Evolutionary conservation across 1,284 basidiomycete species (phyloP).

Genomic region (Malassezia vespertilionis): DNA sequence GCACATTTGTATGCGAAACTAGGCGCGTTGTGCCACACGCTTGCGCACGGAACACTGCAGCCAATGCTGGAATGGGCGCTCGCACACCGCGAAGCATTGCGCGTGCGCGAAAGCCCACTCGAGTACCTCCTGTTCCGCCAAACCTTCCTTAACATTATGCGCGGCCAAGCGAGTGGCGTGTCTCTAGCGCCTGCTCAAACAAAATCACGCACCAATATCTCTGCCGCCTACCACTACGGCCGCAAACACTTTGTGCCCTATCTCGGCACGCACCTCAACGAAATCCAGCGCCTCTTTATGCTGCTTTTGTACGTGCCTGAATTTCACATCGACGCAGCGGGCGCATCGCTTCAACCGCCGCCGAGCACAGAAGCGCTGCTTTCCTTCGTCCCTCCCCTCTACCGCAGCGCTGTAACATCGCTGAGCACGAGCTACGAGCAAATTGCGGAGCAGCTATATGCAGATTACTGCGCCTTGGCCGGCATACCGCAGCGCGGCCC

Average conservation of each 20-base stretch:
- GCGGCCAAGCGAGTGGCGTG: background rate
- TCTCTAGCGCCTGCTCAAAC: background rate
- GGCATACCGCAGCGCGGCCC: slow-evolving; percentile 80
- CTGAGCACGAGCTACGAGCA: slow-evolving; percentile 54
- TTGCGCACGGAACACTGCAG: slow-evolving; percentile 24
- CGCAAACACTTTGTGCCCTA: slow-evolving; percentile 59
- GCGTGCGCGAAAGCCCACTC: slow-evolving; percentile 21
- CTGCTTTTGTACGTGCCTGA: slow-evolving; percentile 62
- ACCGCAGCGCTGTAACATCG: slow-evolving; percentile 27
- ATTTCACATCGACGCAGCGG: slow-evolving; percentile 15
- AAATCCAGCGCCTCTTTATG: slow-evolving; percentile 66
- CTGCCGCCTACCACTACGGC: slow-evolving; percentile 63
- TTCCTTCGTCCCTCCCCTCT: slow-evolving; percentile 23
- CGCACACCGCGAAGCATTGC: slow-evolving; percentile 21
- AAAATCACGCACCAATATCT: slow-evolving; percentile 18
- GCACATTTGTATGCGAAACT: slow-evolving; percentile 17
- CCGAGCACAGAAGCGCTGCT: slow-evolving; percentile 15
- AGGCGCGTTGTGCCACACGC: slow-evolving; percentile 15
- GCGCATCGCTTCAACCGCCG: background rate
- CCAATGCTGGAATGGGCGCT: slow-evolving; percentile 33
- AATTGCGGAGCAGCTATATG: slow-evolving; percentile 68
- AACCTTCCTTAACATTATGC: slow-evolving; percentile 29
- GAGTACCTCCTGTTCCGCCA: slow-evolving; percentile 36
- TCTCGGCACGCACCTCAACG: slow-evolving; percentile 56
- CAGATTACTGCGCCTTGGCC: slow-evolving; percentile 75